Base-by-base conservation (phyloP, 192 early-diverging fungal genomes). In the Thamnidium elegans region DNA sequence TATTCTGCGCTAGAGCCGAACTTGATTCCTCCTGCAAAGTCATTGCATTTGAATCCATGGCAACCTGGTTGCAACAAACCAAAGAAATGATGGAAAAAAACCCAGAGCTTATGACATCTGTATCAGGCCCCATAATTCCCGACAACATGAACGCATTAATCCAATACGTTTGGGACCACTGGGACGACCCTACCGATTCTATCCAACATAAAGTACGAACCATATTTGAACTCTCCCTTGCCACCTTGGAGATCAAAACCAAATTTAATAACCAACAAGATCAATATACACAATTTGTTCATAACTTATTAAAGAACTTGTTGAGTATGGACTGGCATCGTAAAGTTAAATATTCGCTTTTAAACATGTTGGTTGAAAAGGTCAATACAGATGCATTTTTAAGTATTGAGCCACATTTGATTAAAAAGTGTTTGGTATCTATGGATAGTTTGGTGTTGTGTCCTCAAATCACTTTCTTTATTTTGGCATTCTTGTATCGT, bases 101-200 rank as follows among this genome's bases (percentile, higher is more conserved):
- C 10, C 23, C 55, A 7, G 34, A 43, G 17, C 47, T 61, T 20
- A 71, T 71, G 17, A 20, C 48, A 6, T 67, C 65, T 4, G 63
- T 75, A 3, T 23, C 56, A 0, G 58, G 63, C 7, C 70, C 73
- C 36, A 60, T 79, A 30, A 48, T 65, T 2, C 69, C 65, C 55
- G 20, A 75, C 46, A 56, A 75, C 26, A 75, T 83, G 56, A 84
- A 90, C 44, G 69, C 74, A 21, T 71, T 91, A 21, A 84, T 93
- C 60, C 85, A 79, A 5, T 89, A 90, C 63, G 83, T 94, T 45
- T 87, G 85, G 70, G 83, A 87, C 62, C 84, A 88, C 62, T 95
- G 93, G 91, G 92, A 95, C 62, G 93, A 95, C 68, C 91, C 90
- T 6, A 72, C 92, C 7, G 92, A 95, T 47, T 78, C 89, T 3